These are phyloP conservation scores for Pythium dissotocum DNA, from an alignment of 352 stramenopile genomes.

Conservation along the genomic window DNA sequence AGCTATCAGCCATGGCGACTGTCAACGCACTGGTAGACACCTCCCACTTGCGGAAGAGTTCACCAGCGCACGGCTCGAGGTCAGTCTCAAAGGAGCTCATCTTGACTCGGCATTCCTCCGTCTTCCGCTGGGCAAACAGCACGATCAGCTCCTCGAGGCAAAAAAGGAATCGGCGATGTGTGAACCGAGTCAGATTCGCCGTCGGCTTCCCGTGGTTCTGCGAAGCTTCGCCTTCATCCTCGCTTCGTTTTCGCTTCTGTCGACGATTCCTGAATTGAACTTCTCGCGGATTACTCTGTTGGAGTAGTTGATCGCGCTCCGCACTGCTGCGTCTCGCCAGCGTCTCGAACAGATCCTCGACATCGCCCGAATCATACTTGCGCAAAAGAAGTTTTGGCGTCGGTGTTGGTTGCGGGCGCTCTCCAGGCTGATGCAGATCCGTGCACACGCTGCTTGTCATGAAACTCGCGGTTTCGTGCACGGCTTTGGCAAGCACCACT, in stretches of 20 bases:
- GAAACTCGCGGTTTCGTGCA: constrained; percentile 50
- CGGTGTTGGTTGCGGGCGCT: constrained; percentile 39
- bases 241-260: constrained; percentile 26
- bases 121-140: constrained; percentile 74
- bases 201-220: constrained; percentile 20
- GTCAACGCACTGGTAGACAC: constrained; percentile 67
- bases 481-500: constrained; percentile 36
- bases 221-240: constrained; percentile 3
- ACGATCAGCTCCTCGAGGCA: constrained; percentile 77
- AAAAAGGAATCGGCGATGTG: constrained; percentile 76
- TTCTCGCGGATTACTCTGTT: background rate
- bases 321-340: constrained; percentile 35
- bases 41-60: constrained; percentile 64
- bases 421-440: constrained; percentile 45
- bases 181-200: constrained; percentile 55
- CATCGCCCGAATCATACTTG: constrained; percentile 51
- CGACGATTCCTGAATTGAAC: constrained; percentile 7
- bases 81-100: constrained; percentile 53
- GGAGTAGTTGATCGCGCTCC: background rate
- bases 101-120: constrained; percentile 48
- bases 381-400: constrained; percentile 42
- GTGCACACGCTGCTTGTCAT: constrained; percentile 70
- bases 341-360: constrained; percentile 60
- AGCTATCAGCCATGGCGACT: constrained; percentile 71
- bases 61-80: constrained; percentile 51